These are phyloP conservation scores for Lasiodiplodia citricola DNA, from an alignment of 2,329 filamentous ascomycete genomes.

Conservation along the genomic window DNA sequence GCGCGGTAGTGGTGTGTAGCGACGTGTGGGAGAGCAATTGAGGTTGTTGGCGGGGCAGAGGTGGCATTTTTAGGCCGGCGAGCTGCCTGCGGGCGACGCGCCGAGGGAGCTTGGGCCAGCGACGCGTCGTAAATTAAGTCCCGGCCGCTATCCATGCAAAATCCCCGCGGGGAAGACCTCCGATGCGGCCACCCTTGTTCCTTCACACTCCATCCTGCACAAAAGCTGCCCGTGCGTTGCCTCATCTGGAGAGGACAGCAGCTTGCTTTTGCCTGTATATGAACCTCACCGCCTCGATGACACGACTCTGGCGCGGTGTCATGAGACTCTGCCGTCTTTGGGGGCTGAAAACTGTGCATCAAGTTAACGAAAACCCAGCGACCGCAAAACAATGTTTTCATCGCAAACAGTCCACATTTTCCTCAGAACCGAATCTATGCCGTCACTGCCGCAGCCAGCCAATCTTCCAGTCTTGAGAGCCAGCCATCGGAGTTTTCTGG, in stretches of 20 bases:
- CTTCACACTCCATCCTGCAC: background rate
- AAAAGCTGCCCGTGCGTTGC: background rate
- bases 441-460: no score
- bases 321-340: background rate
- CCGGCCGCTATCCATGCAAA: background rate
- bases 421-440: no score
- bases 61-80: background rate
- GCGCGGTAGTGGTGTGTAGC: background rate
- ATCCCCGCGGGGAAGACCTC: background rate
- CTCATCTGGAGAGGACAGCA: background rate
- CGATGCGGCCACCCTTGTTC: background rate
- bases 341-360: background rate
- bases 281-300: background rate
- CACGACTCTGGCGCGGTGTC: background rate
- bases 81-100: background rate
- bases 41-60: background rate
- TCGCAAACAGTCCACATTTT: no score
- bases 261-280: background rate
- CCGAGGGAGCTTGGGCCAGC: background rate
- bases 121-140: background rate
- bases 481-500: no score
- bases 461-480: no score
- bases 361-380: no score
- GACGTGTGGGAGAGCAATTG: background rate
- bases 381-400: no score